Base-by-base conservation (phyloP, 179 eudicot species). In the Pouteria campechiana region DNA sequence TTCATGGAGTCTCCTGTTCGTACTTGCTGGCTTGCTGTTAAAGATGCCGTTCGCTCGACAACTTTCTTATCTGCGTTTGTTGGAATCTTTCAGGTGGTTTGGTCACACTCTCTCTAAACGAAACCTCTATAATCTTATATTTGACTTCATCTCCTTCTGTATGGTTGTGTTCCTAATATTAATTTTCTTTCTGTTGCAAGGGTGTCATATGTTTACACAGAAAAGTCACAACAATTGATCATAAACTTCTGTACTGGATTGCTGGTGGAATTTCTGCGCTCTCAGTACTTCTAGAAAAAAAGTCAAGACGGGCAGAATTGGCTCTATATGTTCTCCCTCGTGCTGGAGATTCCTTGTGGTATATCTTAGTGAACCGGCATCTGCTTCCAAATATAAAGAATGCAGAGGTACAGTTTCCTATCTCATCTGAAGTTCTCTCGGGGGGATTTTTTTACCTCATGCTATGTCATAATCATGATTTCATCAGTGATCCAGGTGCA, bases 281-380 rank as follows among this genome's bases (percentile, higher is more conserved):
- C 27, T 85, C 95, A 38, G 90, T 90, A 39, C 63, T 90, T 47
- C 48, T 90, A 44, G 98, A 90, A 60, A 86, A 86, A 74, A 90
- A 90, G 70, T 70, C 68, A 60, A 76, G 87, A 66, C 82, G 95
- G 20, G 78, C 79, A 46, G 98, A 90, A 64, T 82, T 89, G 46
- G 95, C 90, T 46, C 69, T 90, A 48, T 90, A 90, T 64, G 95
- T 90, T 59, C 93, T 90, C 60, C 98, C 98, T 3, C 83, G 95
- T 50, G 95, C 98, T 40, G 82, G 74, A 31, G 97, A 90, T 49
- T 90, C 98, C 16, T 69, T 69, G 64, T 90, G 98, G 97, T 72
- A 81, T 65, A 90, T 86, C 50, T 64, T 86, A 60, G 79, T 76
- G 31, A 90, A 86, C 61, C 95, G 95, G 34, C 87, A 63, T 68